Base-by-base conservation (phyloP, 306 rosid species). In the Prunus mira region DNA sequence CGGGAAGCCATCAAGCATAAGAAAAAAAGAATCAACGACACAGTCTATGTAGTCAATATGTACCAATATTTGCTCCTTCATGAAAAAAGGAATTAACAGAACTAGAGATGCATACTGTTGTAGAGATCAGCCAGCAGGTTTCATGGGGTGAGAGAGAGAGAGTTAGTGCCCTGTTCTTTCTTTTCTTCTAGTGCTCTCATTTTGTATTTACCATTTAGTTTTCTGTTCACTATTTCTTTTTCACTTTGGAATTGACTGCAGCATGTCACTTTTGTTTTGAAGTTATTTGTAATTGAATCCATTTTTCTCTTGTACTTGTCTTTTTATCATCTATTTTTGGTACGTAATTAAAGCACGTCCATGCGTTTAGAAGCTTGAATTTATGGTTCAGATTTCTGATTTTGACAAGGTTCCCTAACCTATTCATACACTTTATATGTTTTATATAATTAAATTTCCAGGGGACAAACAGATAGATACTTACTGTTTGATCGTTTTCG, bases 121-220 rank as follows among this genome's bases (percentile, higher is more conserved):
- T 84, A 81, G 73, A 73, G 79, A 73, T 41, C 76, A 76, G 43
- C 76, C 78, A 81, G 79, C 78, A 81, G 79, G 82, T 76, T 76
- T 82, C 73, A 72, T 70, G 69, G 57, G 28, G 67, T 45, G 69
- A 73, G 13, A 52, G 57, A 79, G 84, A 84, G 75, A 80, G 77
- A 67, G 74, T 80, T 75, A 76, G 75, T 56, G 79, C 58, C 80
- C 60, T 66, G 82, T 73, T 83, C 45, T 56, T 55, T 38, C 43
- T 38, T 38, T 38, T 38, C 43, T 38, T 75, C 38, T 72, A 79
- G 76, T 66, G 78, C 72, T 74, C 69, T 70, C 63, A n/a, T 24
- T 43, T 82, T 79, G 84, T 82, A 80, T 81, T 84, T 74, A 74
- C 65, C 66, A 49, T 69, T 64, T 73, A 70, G 76, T 68, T 43